These are phyloP conservation scores for Delphinella strobiligena DNA, from an alignment of 2,329 filamentous ascomycete genomes.

Conservation along the genomic window DNA sequence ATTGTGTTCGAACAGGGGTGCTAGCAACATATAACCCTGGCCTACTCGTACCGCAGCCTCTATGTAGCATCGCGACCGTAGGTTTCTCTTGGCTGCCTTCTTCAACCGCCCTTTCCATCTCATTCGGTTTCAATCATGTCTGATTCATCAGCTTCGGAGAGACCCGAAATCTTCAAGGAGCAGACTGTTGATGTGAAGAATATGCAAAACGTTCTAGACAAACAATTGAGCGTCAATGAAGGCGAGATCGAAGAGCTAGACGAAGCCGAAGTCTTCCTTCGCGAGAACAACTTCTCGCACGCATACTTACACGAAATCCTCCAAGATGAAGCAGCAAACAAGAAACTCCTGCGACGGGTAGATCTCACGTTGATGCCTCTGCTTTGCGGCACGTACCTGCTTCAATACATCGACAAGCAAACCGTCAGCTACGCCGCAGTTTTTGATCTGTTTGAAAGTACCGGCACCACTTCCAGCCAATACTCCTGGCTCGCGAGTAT, in stretches of 20 bases:
- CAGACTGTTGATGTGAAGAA: constrained; percentile 4
- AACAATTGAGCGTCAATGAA: constrained; percentile 12
- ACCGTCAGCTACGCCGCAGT: constrained; percentile 43
- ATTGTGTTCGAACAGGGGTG: too few species aligned
- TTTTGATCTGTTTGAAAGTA: constrained; percentile 41
- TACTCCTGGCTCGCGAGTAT: constrained; percentile 46
- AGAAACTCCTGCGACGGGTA: constrained; percentile 31
- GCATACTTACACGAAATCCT: constrained; percentile 33
- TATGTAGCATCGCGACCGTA: too few species aligned
- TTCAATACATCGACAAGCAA: constrained; percentile 38
- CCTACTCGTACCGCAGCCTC: too few species aligned
- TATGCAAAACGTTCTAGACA: neutral
- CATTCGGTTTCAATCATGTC: too few species aligned
- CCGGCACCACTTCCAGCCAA: constrained; percentile 33
- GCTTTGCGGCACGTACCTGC: constrained; percentile 36
- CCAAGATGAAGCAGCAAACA: constrained; percentile 26
- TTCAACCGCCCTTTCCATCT: too few species aligned
- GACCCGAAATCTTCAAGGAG: too few species aligned
- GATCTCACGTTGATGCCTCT: constrained; percentile 41
- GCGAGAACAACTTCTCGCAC: constrained; percentile 33
- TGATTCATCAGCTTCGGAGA: too few species aligned
- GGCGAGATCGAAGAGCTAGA: constrained; percentile 31
- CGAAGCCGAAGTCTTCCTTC: constrained; percentile 37
- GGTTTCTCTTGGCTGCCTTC: too few species aligned
- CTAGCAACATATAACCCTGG: too few species aligned